Percentiles rank a stretch among this genome's conserved stretches.
These are phyloP conservation scores for Aspergillus spinulosporus DNA, from an alignment of 2,329 filamentous ascomycete genomes.

Conservation along the genomic window DNA sequence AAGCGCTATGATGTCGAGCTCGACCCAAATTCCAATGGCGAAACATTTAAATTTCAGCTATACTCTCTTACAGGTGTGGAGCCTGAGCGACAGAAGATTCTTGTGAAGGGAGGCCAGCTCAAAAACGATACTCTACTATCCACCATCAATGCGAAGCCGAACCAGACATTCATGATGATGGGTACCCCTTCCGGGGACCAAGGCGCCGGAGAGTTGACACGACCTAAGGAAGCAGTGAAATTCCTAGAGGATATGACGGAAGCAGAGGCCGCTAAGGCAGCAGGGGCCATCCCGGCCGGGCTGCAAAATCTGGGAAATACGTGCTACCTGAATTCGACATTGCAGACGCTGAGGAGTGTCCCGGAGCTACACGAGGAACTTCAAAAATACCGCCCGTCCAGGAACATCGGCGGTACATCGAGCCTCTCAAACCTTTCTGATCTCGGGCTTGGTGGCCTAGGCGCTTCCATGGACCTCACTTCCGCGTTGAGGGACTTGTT, in stretches of 20 bases:
- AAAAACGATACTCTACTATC: slow-evolving; percentile 91
- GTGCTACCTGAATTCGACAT: slow-evolving; percentile 95
- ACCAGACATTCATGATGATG: slow-evolving; percentile 93
- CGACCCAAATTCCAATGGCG: slow-evolving; percentile 78
- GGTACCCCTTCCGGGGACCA: slow-evolving; percentile 75
- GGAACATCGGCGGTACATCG: slow-evolving; percentile 28
- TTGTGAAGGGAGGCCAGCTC: slow-evolving; percentile 90
- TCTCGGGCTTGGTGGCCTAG: slow-evolving; percentile 59
- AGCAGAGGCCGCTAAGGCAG: slow-evolving; percentile 79
- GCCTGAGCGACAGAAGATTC: slow-evolving; percentile 91
- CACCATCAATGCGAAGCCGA: slow-evolving; percentile 79
- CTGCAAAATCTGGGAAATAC: slow-evolving; percentile 94
- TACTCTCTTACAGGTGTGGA: slow-evolving; percentile 95
- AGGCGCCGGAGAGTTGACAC: slow-evolving; percentile 59
- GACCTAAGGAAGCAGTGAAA: slow-evolving; percentile 76
- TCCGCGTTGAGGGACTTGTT: slow-evolving; percentile 78
- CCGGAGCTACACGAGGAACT: slow-evolving; percentile 87
- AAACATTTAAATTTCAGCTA: slow-evolving; percentile 93
- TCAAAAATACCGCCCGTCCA: slow-evolving; percentile 57
- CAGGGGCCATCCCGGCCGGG: slow-evolving; percentile 82
- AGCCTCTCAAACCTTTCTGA: slow-evolving; percentile 50
- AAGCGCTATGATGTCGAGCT: slow-evolving; percentile 95
- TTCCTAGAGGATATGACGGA: slow-evolving; percentile 98
- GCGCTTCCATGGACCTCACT: slow-evolving; percentile 70
- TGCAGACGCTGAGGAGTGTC: slow-evolving; percentile 86